Evolutionary conservation across 176 grass and related monocot genomes (phyloP), one percentile per base, ranked within the genome.

Genomic region (Oryza brachyantha): DNA sequence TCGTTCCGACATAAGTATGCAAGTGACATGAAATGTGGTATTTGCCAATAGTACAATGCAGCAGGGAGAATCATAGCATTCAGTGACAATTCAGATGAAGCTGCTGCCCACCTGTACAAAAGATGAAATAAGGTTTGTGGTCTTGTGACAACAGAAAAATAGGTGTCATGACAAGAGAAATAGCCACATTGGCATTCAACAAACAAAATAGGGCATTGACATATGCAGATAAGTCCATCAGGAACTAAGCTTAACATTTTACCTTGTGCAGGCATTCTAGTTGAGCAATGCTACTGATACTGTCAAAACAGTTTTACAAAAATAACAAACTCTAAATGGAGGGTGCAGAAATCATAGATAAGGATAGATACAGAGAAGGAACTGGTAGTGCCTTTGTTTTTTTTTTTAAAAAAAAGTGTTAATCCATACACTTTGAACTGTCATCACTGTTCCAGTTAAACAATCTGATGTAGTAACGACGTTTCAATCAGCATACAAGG

Each of bases 1-100:
- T 98, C 95, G 13, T 64, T 58, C 2, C 95, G 92, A 77, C 95
- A 98, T 64, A 98, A 78, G 74, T 98, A 98, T 2, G 95, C 95
- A 39, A 98, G 95, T 65, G 95, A 89, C 95, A 98, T 98, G 58
- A 98, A 98, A 80, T 98, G 95, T 10, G 95, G 95, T 85, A 98
- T 83, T 75, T 98, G 95, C 95, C 95, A 98, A 77, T 74, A 94
- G 87, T 94, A 98, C 78, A 98, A 64, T 68, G 92, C 87, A 29
- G 92, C 95, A 58, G 95, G 95, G 52, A 98, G 90, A 84, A 98
- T 92, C 87, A 88, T 88, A 81, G 95, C 77, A 84, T 92, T 91
- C 50, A 86, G 66, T 66, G 95, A 77, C 77, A 98, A 5, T 76
- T 94, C 89, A 85, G 87, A 87, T 40, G 91, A 92, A 82, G 95